A percentile compares a stretch with the other conserved stretches of the same genome.
Conservation (phyloP, 1,139 yeast species). For the Suzukiozyma palmioleophila region DNA sequence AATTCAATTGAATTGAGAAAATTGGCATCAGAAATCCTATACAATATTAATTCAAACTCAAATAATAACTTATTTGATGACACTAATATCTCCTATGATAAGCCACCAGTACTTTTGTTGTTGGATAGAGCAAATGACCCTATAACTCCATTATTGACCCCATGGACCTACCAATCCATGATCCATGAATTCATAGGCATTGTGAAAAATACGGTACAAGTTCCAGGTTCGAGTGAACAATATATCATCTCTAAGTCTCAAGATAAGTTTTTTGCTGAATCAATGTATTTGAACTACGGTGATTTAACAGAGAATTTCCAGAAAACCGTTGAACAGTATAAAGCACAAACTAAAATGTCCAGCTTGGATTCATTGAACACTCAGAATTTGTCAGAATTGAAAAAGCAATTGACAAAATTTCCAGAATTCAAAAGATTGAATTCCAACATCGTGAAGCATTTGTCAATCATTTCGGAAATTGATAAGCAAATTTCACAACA, state of each 20-base stretch:
- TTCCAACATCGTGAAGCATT: constrained; percentile 89
- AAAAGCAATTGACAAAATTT: constrained; percentile 81
- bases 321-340: constrained; percentile 79
- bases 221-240: constrained; percentile 31
- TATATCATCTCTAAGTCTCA: constrained; percentile 37
- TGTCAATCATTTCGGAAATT: constrained; percentile 81
- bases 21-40: constrained; percentile 66
- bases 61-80: constrained; percentile 63
- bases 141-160: constrained; percentile 82
- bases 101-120: constrained; percentile 72
- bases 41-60: constrained; percentile 53
- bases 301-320: constrained; percentile 89
- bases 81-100: constrained; percentile 50
- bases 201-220: constrained; percentile 70
- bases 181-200: constrained; percentile 88
- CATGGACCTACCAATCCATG: constrained; percentile 99
- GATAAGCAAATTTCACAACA: constrained; percentile 60
- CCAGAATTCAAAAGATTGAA: constrained; percentile 90
- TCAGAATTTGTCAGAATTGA: constrained; percentile 81
- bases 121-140: constrained; percentile 89
- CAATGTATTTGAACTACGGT: constrained; percentile 89
- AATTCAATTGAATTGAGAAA: constrained; percentile 60
- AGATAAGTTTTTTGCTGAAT: constrained; percentile 72
- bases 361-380: constrained; percentile 54
- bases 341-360: constrained; percentile 67